A percentile compares a stretch with the other conserved stretches of the same genome.
Conservation (phyloP, 139 green algal genomes). For the Nannochloris sp. region DNA sequence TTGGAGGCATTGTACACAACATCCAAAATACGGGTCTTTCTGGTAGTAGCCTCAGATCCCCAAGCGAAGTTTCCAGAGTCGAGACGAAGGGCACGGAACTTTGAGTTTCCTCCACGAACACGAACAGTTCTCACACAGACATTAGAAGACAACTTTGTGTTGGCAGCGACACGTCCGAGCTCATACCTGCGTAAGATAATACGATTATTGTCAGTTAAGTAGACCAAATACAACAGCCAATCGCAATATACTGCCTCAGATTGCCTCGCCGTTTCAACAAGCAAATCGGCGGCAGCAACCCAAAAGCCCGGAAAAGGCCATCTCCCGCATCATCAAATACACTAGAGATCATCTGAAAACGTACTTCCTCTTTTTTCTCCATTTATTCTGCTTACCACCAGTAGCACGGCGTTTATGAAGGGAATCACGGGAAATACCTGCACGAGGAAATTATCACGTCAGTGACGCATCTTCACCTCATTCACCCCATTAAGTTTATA, state of each 20-base stretch:
- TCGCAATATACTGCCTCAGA: no score
- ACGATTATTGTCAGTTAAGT: not conserved
- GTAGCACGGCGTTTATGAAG: slow-evolving; percentile 94
- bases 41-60: slow-evolving; percentile 77
- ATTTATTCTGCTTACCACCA: slow-evolving; percentile 92
- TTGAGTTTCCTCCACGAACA: slow-evolving; percentile 91
- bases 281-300: not conserved
- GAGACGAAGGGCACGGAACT: slow-evolving; percentile 96
- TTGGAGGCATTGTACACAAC: slow-evolving; percentile 98
- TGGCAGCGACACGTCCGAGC: slow-evolving; percentile 87
- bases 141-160: slow-evolving; percentile 92
- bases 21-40: slow-evolving; percentile 93
- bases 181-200: slow-evolving; percentile 73
- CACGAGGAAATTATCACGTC: no score
- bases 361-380: slow-evolving; percentile 99
- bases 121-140: slow-evolving; percentile 82
- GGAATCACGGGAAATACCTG: slow-evolving; percentile 73
- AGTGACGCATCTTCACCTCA: no score
- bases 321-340: not conserved
- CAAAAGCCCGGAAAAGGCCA: not conserved
- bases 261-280: no score
- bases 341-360: slow-evolving; percentile 12
- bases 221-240: not conserved
- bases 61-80: slow-evolving; percentile 96
- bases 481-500: no score